Base-by-base conservation (phyloP, 2,329 filamentous ascomycete species). In the Penicillium paneum region DNA sequence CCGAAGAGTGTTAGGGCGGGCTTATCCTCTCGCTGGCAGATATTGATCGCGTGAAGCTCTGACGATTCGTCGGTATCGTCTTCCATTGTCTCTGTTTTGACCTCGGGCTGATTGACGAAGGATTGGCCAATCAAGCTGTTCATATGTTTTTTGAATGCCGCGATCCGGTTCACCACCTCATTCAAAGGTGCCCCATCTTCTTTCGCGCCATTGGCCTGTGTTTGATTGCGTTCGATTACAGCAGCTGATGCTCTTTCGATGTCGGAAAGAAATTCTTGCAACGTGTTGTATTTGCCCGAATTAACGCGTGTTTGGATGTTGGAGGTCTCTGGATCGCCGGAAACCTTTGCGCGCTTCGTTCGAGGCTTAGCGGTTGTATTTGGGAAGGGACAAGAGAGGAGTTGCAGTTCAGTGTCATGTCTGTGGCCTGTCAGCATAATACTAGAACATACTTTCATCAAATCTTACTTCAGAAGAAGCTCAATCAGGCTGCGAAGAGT, bases 1-100 rank as follows among this genome's bases (percentile, higher is more conserved):
- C 90, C 91, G 62, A 86, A 87, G 1, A 96, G 78, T 0, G 90
- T 93, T 54, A 97, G 77, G 6, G 93, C 86, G 15, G 85, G 76
- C 58, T 78, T 81, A 52, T 81, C 73, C 60, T 81, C 71, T 61
- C 78, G 67, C 44, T 74, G 72, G 38, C 75, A 76, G 46, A 76
- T 74, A n/a, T 64, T 62, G 61, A 56, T 15, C 69, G 59, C 11
- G 76, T 72, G 10, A 73, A 64, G 12, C 67, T 64, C 34, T 73
- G 65, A n/a, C 17, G 52, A 50, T 5, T 65, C 67, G 35, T 73
- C 72, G 21, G 63, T 61, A 59, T 68, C 70, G 53, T 69, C 71
- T 61, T 68, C 73, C 53, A 64, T 65, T 46, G 58, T 60, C 64
- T 67, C 73, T 19, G 65, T 67, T 61, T 61, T 76, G 58, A 66